Evolutionary conservation across 1,139 yeast species (phyloP), one percentile per base, ranked within the genome.

Genomic region (Maudiozyma humilis): DNA sequence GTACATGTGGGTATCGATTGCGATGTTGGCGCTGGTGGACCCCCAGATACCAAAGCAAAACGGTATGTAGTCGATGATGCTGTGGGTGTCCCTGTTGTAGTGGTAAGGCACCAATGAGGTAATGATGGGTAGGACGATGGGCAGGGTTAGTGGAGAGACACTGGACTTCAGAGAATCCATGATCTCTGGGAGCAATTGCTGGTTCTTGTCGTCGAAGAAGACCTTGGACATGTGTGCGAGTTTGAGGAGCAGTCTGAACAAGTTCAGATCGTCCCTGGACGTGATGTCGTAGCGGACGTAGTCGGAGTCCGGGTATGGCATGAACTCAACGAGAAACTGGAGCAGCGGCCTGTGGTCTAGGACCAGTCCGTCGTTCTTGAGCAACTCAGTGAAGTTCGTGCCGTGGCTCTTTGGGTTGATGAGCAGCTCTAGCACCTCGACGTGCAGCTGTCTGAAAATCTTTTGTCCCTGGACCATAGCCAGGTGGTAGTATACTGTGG

Each of bases 401-500:
- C 58, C 59, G 13, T 55, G 58, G 36, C 59, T 63, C 44, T 61
- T 56, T 18, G 44, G 50, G 38, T 49, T 50, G 3, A 67, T 71
- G 43, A 91, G 69, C 13, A 70, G 56, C 46, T 75, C 76, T 48
- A 87, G 79, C 50, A 83, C 73, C 42, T 75, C 76, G n/a, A 79
- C 76, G 60, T 82, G 86, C 44, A 80, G 69, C 43, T 73, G 75
- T 43, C 82, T 63, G 47, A 79, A 77, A 29, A 82, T 62, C 38
- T 73, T 74, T 55, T 87, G 96, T 4, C 94, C 91, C 39, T 91
- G 78, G 1, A 84, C 75, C 33, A 88, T 67, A 36, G 88, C 74
- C 27, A 91, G 69, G n/a, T 86, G 76, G 57, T 79, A 89, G 57
- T 79, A 89, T 1, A 86, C 84, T 45, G 72, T 70, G 1, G 88